A percentile compares a stretch with the other conserved stretches of the same genome.
phyloP scores from a whole-genome alignment of 768 basidiomycete genomes.

The Leccinum boreale region DNA sequence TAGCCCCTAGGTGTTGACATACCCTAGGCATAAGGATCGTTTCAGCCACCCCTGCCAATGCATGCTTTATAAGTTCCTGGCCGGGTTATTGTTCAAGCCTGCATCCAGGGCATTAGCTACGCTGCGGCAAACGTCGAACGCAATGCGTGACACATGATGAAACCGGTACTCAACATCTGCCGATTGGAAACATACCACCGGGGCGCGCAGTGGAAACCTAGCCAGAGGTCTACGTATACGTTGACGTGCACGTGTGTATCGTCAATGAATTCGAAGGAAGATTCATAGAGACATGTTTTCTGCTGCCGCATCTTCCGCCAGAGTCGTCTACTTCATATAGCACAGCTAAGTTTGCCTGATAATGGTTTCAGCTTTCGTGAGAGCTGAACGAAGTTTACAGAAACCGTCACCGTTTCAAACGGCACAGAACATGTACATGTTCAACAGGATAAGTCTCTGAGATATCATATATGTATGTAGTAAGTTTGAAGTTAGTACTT shows the following conservation, averaged over 20 bases:
- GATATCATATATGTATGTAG: too few species aligned
- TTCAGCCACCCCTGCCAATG: conserved; percentile 40
- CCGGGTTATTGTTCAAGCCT: conserved; percentile 64
- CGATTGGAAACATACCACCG: conserved; percentile 75
- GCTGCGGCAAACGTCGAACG: conserved; percentile 33
- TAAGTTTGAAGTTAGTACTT: too few species aligned
- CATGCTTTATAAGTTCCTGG: conserved; percentile 49
- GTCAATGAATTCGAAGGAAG: background rate
- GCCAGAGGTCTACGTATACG: conserved; percentile 71
- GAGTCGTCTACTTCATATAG: too few species aligned
- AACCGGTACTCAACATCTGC: conserved; percentile 53
- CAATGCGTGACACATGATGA: background rate
- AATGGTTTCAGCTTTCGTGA: too few species aligned
- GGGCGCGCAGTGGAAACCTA: conserved; percentile 62
- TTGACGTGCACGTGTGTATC: conserved; percentile 43
- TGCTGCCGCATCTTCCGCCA: conserved; percentile 20
- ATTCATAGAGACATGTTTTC: conserved; percentile 42
- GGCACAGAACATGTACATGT: too few species aligned
- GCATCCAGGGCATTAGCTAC: conserved; percentile 57
- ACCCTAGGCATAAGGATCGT: conserved; percentile 38
- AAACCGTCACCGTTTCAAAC: too few species aligned
- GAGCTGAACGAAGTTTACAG: too few species aligned
- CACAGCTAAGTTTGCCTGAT: too few species aligned
- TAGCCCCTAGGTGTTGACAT: conserved; percentile 46
- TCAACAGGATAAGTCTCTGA: too few species aligned